Evolutionary conservation across 2,329 filamentous ascomycete genomes (phyloP).

Genomic region (Colletotrichum sp.): DNA sequence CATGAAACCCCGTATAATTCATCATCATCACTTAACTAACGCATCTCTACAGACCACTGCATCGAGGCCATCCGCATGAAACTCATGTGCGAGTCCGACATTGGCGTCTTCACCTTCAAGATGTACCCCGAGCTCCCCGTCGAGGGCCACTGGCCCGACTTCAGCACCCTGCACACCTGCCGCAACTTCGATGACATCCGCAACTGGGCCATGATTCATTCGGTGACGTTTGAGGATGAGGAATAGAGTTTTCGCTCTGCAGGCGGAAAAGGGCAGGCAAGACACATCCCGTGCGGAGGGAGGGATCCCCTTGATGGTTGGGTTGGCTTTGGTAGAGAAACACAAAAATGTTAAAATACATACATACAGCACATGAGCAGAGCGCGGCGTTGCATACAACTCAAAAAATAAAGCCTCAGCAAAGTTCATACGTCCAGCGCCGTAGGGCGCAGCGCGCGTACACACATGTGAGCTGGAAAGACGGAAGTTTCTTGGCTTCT

Average conservation of each 20-base stretch:
- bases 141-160: conserved; percentile 59
- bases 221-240: conserved; percentile 53
- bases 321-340: not conserved
- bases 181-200: conserved; percentile 57
- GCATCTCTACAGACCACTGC: conserved; percentile 48
- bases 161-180: conserved; percentile 58
- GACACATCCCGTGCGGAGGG: too few relatives aligned
- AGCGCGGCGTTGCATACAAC: not conserved
- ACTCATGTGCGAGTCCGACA: conserved; percentile 60
- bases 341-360: not conserved
- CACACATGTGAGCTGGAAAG: not conserved
- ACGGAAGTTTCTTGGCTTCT: not conserved
- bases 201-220: conserved; percentile 58
- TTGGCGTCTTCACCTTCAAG: conserved; percentile 60
- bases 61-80: conserved; percentile 58
- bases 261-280: not conserved
- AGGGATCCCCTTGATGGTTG: not conserved
- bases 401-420: not conserved
- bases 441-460: not conserved
- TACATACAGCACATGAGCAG: not conserved
- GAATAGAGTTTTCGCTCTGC: conserved; percentile 13
- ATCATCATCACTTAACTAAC: not conserved
- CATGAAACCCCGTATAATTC: conserved; percentile 11
- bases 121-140: conserved; percentile 48
- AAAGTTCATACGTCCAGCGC: not conserved